Base-by-base conservation (phyloP, 2,329 filamentous ascomycete genomes). In the Epichloe baconii region DNA sequence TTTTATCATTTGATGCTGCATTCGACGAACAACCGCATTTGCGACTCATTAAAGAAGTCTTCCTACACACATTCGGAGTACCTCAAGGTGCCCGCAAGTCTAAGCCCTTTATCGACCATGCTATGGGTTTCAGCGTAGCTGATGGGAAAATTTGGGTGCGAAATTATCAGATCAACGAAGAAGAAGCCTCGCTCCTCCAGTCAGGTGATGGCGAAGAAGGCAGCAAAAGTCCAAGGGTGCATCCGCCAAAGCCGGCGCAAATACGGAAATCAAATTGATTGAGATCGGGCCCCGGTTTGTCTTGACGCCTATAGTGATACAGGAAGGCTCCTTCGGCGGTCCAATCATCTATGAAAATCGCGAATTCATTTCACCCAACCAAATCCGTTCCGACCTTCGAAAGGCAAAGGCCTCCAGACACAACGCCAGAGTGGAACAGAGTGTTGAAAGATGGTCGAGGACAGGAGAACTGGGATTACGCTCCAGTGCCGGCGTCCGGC, bases 281-380 rank as follows among this genome's bases (percentile, higher is more conserved):
- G 93, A 98, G 69, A 95, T 98, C 55, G 93, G 93, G 0, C 93
- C 93, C 0, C 80, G 93, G 44, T 91, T 96, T 59, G 89, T 96
- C 34, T 74, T 96, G 48, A 96, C 89, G 26, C 91, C 93, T 1
- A 96, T 96, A 57, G 83, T 97, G 52, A 95, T 97, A 58, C 82
- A 95, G 60, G 93, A 98, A 66, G 89, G 88, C 43, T 90, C 86
- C 54, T 97, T 98, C 60, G 91, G 91, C 50, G 93, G 93, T 0
- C 91, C 93, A 3, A 88, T 97, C 57, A 94, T 98, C 63, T 98
- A 95, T 71, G 88, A 97, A 75, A 97, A 97, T 74, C 93, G 88
- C 76, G 85, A 95, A 67, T 98, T 95, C 62, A 87, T 98, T 50
- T 93, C 86, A 58, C 93, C 93, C 10, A 98, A 98, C 78, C 88